Percentiles rank a stretch among this genome's conserved stretches.
These are phyloP conservation scores for Boletales sp. DNA, from an alignment of 768 basidiomycete species.

Conservation along the genomic window DNA sequence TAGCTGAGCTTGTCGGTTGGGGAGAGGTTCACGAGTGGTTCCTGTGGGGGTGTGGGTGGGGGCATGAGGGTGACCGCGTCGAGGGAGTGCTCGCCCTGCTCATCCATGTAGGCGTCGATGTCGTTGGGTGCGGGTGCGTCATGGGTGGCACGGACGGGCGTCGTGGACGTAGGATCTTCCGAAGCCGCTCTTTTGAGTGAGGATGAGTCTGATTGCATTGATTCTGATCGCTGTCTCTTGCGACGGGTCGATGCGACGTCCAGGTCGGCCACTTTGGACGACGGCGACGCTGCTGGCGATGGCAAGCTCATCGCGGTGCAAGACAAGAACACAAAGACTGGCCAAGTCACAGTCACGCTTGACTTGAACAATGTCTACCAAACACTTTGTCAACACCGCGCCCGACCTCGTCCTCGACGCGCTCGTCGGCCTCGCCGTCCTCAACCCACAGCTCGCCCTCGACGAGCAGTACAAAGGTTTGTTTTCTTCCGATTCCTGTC, in stretches of 20 bases:
- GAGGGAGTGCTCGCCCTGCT: conserved; percentile 44
- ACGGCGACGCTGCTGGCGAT: conserved; percentile 40
- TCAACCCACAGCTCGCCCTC: conserved; percentile 70
- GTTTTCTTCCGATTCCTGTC: background rate
- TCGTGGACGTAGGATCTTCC: conserved; percentile 38
- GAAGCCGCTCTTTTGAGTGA: conserved; percentile 80
- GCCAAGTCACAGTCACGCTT: background rate
- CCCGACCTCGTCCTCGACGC: conserved; percentile 76
- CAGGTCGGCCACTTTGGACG: conserved; percentile 37
- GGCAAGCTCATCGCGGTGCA: conserved; percentile 41
- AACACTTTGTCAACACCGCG: conserved; percentile 73
- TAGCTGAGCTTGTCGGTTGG: conserved; percentile 47
- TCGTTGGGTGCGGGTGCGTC: conserved; percentile 37
- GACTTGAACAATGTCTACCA: conserved; percentile 23
- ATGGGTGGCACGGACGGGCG: conserved; percentile 16
- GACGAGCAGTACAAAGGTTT: conserved; percentile 71
- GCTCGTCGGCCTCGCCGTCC: conserved; percentile 62
- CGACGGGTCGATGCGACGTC: conserved; percentile 35
- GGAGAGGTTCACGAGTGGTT: conserved; percentile 26
- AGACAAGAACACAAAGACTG: background rate
- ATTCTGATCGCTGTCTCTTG: conserved; percentile 72
- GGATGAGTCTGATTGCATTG: conserved; percentile 71
- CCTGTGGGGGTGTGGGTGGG: conserved; percentile 25
- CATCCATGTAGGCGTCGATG: conserved; percentile 67
- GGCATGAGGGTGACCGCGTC: conserved; percentile 17